A percentile compares a stretch with the other conserved stretches of the same genome.
phyloP scores from a whole-genome alignment of 306 rosid genomes.

The Ormosia semicastrata region DNA sequence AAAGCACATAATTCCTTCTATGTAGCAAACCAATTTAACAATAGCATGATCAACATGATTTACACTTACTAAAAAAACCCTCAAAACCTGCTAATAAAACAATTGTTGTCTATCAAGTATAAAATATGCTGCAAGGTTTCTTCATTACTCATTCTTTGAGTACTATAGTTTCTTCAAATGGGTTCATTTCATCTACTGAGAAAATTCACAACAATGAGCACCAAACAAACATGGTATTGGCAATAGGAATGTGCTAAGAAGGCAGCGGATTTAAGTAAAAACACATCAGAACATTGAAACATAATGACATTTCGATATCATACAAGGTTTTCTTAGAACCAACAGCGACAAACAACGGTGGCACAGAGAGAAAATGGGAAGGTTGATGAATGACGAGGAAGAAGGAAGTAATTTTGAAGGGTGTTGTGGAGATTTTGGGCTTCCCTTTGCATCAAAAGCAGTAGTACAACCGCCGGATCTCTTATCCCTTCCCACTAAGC shows the following conservation, averaged over 20 bases:
- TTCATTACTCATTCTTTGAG: too few species aligned
- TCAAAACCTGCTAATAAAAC: slow-evolving; percentile 22
- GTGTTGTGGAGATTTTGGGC: too few species aligned
- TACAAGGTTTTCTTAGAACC: neutral
- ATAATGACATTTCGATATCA: slow-evolving; percentile 45
- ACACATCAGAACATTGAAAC: slow-evolving; percentile 14
- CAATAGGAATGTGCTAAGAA: neutral
- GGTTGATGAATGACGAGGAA: neutral
- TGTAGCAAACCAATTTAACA: slow-evolving; percentile 26
- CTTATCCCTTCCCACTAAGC: too few species aligned
- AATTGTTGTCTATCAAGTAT: slow-evolving; percentile 6
- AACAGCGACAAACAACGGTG: neutral
- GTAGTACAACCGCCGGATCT: too few species aligned
- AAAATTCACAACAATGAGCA: neutral
- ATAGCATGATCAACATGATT: slow-evolving; percentile 13
- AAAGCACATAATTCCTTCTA: neutral
- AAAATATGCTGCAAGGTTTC: neutral
- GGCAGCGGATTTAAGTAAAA: neutral
- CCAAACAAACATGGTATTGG: slow-evolving; percentile 2
- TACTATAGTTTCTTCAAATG: too few species aligned
- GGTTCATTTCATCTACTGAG: neutral
- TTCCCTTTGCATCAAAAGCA: too few species aligned
- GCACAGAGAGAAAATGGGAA: neutral
- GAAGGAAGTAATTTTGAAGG: neutral
- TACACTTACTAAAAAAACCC: slow-evolving; percentile 29